These are phyloP conservation scores for Oryza rufipogon DNA, from an alignment of 176 grass and related monocot species.

Conservation along the genomic window DNA sequence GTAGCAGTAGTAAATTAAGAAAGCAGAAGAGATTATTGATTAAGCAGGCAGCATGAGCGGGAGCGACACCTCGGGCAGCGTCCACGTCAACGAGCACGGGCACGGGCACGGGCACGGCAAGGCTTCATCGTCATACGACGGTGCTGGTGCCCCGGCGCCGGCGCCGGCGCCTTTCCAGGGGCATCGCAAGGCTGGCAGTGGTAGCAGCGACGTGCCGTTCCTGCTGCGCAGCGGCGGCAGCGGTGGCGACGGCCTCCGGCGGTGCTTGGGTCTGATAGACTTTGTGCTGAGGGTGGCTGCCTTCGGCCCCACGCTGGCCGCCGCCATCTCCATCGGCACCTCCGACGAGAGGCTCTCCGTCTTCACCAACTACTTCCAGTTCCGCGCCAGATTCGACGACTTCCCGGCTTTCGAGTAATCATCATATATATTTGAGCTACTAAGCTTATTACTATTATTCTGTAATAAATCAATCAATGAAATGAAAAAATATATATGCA, in stretches of 20 bases:
- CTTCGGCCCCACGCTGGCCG: constrained; percentile 66
- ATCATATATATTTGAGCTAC: no score
- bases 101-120: constrained; percentile 49
- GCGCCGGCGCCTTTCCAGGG: background rate
- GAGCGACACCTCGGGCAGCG: constrained; percentile 32
- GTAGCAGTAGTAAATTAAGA: background rate
- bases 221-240: constrained; percentile 44
- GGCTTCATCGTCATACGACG: constrained; percentile 25
- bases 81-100: constrained; percentile 33
- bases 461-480: background rate
- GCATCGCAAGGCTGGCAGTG: background rate
- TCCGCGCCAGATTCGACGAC: constrained; percentile 75
- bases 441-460: no score
- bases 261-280: constrained; percentile 66
- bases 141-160: background rate
- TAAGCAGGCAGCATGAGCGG: constrained; percentile 26
- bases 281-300: constrained; percentile 66
- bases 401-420: constrained; percentile 64
- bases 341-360: constrained; percentile 68
- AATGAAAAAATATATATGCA: background rate
- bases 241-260: constrained; percentile 40
- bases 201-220: background rate
- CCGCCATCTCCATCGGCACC: constrained; percentile 70
- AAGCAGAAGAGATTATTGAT: background rate
- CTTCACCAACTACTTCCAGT: constrained; percentile 88